Base-by-base conservation (phyloP, 176 grass and related monocot genomes). In the Carex scoparia region DNA sequence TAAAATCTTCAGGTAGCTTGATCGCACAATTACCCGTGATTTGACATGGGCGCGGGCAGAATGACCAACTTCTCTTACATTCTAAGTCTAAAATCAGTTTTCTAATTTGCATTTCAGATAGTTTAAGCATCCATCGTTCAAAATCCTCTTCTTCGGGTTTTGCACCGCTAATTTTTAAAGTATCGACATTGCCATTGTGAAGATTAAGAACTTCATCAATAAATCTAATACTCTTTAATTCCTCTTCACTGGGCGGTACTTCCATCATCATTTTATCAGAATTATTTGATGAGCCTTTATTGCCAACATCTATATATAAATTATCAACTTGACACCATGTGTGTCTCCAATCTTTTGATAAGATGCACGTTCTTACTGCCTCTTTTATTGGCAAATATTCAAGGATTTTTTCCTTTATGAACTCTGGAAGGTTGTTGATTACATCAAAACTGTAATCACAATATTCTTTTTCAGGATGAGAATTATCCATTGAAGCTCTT, bases 341-440 rank as follows among this genome's bases (percentile, higher is more conserved):
- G 28, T 60, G 14, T 10, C 48, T 79, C 76, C 76, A 79, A 3
- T 13, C 11, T 32, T 53, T 79, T 53, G 76, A 79, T 37, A 79
- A 32, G 48, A 79, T 32, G 48, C 53, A 32, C 37, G 76, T 56
- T 79, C 16, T 78, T 8, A 12, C 18, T 3, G 46, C 46, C 18
- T 78, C 73, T 78, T 78, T 78, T 78, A 78, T 78, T 28, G 73
- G 73, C 73, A 78, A 31, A 78, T 78, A 54, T 51, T 54, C 23
- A 54, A 78, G 73, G 10, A 78, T 78, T 51, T 35, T 79, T 15
- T 79, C 76, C 55, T 57, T 79, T 14, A 79, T 79, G 28, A 31
- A 33, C 60, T 79, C 46, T 7, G 53, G 76, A 31, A 79, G 19
- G 4, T 57, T 79, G 10, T 18, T 79, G 6, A 79, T 54, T 32